Conservation (phyloP, 2,329 filamentous ascomycete species). For the Colletotrichum destructivum region DNA sequence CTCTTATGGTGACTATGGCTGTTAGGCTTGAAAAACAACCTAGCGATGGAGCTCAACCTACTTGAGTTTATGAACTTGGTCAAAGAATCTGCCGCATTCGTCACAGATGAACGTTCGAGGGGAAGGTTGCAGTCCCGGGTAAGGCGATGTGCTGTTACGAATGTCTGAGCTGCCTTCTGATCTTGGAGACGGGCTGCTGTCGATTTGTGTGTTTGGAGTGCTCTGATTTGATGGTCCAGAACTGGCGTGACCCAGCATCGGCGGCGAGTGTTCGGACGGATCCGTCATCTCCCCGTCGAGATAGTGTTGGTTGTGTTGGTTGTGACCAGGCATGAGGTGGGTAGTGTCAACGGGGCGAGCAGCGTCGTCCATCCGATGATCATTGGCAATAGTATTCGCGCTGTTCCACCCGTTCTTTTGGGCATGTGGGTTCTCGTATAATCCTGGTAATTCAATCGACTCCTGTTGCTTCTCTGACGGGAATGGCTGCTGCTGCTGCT, state of each 20-base stretch:
- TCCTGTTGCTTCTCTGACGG: slow-evolving; percentile 17
- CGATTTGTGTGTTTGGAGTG: slow-evolving; percentile 63
- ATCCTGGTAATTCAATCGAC: slow-evolving; percentile 5
- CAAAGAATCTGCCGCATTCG: slow-evolving; percentile 64
- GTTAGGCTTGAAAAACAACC: slow-evolving; percentile 44
- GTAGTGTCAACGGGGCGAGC: slow-evolving; percentile 18
- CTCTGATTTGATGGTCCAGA: slow-evolving; percentile 59
- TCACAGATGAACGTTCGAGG: slow-evolving; percentile 55
- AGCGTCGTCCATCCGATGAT: slow-evolving; percentile 26
- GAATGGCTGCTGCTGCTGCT: slow-evolving; percentile 23
- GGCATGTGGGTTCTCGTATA: slow-evolving; percentile 9
- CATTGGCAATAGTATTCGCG: background rate
- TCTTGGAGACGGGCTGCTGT: slow-evolving; percentile 58
- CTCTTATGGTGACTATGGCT: slow-evolving; percentile 68
- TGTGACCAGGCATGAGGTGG: slow-evolving; percentile 37
- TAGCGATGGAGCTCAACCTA: slow-evolving; percentile 50
- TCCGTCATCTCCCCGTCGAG: slow-evolving; percentile 46
- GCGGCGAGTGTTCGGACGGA: slow-evolving; percentile 60
- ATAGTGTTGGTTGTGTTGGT: slow-evolving; percentile 36
- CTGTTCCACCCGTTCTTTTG: slow-evolving; percentile 6
- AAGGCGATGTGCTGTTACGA: slow-evolving; percentile 55
- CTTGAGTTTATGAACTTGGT: slow-evolving; percentile 74
- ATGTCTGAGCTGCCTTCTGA: slow-evolving; percentile 56
- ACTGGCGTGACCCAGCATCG: slow-evolving; percentile 55
- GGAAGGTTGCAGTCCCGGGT: slow-evolving; percentile 43